These are phyloP conservation scores for Suhomyces anneliseae DNA, from an alignment of 1,139 yeast species.

Conservation along the genomic window DNA sequence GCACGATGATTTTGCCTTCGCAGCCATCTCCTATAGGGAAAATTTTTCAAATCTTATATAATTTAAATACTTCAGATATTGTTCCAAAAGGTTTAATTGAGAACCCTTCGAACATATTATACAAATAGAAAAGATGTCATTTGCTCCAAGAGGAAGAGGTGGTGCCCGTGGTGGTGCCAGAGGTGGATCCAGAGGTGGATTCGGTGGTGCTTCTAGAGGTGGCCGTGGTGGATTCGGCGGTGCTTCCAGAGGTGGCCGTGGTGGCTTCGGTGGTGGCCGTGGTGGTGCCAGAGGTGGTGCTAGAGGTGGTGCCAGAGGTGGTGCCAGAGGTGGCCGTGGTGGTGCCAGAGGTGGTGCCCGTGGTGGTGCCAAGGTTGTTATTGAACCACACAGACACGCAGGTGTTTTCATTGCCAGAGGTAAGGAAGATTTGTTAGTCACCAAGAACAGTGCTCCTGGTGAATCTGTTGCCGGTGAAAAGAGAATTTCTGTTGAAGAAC, in stretches of 20 bases:
- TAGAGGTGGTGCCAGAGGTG: conserved; percentile 50
- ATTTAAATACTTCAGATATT: conserved; percentile 10
- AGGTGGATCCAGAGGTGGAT: conserved; percentile 55
- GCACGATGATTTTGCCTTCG: conserved; percentile 12
- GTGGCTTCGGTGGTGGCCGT: conserved; percentile 46
- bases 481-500: conserved; percentile 91
- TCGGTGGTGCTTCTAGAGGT: conserved; percentile 26
- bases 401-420: conserved; percentile 99
- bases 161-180: conserved; percentile 30
- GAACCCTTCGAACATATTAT: conserved; percentile 6
- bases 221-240: conserved; percentile 34
- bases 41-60: conserved; percentile 9
- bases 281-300: conserved; percentile 45
- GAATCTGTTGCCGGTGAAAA: conserved; percentile 98
- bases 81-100: conserved; percentile 6
- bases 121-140: conserved; percentile 8
- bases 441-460: conserved; percentile 97
- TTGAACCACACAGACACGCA: conserved; percentile 98
- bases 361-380: conserved; percentile 92
- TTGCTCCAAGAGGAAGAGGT: conserved; percentile 32
- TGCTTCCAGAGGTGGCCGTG: conserved; percentile 33
- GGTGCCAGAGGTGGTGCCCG: conserved; percentile 78
- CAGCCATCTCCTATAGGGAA: conserved; percentile 12
- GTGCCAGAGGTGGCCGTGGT: conserved; percentile 66
- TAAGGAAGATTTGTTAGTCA: conserved; percentile 95